Percentiles rank a stretch among this genome's conserved stretches.
phyloP scores from a whole-genome alignment of 2,329 filamentous ascomycete genomes.

The Emergomyces orientalis region DNA sequence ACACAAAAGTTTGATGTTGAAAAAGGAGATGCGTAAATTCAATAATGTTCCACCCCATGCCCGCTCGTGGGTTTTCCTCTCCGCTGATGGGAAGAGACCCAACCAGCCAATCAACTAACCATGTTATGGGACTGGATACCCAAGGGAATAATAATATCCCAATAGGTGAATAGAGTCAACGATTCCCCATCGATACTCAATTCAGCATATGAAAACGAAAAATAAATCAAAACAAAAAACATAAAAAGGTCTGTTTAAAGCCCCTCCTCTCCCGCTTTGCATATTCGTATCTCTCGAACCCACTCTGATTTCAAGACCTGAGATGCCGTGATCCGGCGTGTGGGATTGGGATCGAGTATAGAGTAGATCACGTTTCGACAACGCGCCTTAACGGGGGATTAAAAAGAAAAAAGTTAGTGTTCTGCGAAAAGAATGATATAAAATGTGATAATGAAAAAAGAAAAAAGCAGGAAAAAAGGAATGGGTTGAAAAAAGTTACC shows the following conservation, averaged over 20 bases:
- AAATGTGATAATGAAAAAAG: slow-evolving; percentile 13
- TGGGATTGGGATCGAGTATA: slow-evolving; percentile 89
- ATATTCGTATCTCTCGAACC: slow-evolving; percentile 95
- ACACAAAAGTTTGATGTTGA: too few relatives aligned
- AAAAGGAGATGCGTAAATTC: too few relatives aligned
- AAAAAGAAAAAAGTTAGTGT: background rate
- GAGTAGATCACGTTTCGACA: slow-evolving; percentile 99
- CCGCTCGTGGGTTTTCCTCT: too few relatives aligned
- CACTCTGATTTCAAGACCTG: slow-evolving; percentile 98
- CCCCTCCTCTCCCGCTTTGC: slow-evolving; percentile 92
- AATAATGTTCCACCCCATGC: too few relatives aligned
- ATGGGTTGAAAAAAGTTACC: slow-evolving; percentile 51
- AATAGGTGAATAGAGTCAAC: too few relatives aligned
- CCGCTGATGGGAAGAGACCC: too few relatives aligned
- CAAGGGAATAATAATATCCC: too few relatives aligned
- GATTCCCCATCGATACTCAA: too few relatives aligned
- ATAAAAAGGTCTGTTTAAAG: slow-evolving; percentile 43
- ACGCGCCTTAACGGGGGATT: slow-evolving; percentile 56
- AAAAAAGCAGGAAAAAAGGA: background rate
- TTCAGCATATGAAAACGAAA: too few relatives aligned
- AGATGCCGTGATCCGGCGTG: slow-evolving; percentile 83
- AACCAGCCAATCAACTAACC: too few relatives aligned
- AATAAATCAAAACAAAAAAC: background rate
- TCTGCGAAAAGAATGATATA: too few relatives aligned
- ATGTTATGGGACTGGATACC: too few relatives aligned